These are phyloP conservation scores for Xerocomellus chrysenteron DNA, from an alignment of 768 basidiomycete species.

Conservation along the genomic window DNA sequence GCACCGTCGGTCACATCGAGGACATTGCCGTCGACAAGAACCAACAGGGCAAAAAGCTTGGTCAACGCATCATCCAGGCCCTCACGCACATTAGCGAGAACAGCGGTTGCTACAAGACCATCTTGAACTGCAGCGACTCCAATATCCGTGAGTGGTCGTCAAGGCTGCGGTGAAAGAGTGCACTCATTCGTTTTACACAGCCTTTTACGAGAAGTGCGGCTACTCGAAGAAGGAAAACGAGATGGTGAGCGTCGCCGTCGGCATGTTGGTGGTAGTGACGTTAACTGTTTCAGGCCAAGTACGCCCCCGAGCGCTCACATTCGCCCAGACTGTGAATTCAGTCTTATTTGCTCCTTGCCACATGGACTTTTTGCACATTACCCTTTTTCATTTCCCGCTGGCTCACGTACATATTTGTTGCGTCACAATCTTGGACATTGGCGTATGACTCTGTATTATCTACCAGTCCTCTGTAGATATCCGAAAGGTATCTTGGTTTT, in stretches of 20 bases:
- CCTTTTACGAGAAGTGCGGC: slow-evolving; percentile 97
- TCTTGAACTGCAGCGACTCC: slow-evolving; percentile 87
- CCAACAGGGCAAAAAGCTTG: slow-evolving; percentile 91
- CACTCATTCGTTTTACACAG: slow-evolving; percentile 41
- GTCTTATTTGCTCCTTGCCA: not conserved
- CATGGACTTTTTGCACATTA: slow-evolving; percentile 13
- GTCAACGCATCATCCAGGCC: slow-evolving; percentile 82
- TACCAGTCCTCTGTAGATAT: slow-evolving; percentile 2
- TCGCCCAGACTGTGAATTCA: slow-evolving; percentile 19
- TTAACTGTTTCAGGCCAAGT: slow-evolving; percentile 48
- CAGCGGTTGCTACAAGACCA: slow-evolving; percentile 91
- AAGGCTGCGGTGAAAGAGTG: not conserved
- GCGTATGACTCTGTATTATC: slow-evolving; percentile 17
- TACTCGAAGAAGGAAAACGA: slow-evolving; percentile 88
- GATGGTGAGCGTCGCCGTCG: slow-evolving; percentile 58
- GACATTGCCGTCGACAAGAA: slow-evolving; percentile 91
- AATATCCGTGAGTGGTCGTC: slow-evolving; percentile 77
- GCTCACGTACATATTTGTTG: slow-evolving; percentile 5
- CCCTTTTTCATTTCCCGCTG: slow-evolving; percentile 4
- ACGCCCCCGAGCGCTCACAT: slow-evolving; percentile 43
- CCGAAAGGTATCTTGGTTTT: not conserved
- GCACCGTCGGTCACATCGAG: slow-evolving; percentile 92
- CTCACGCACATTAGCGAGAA: slow-evolving; percentile 81
- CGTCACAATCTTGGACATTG: slow-evolving; percentile 9
- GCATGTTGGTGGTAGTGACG: not conserved